Evolutionary conservation across 2,329 filamentous ascomycete species (phyloP), one percentile per base, ranked within the genome.

Genomic region (Claviceps fusiformis): DNA sequence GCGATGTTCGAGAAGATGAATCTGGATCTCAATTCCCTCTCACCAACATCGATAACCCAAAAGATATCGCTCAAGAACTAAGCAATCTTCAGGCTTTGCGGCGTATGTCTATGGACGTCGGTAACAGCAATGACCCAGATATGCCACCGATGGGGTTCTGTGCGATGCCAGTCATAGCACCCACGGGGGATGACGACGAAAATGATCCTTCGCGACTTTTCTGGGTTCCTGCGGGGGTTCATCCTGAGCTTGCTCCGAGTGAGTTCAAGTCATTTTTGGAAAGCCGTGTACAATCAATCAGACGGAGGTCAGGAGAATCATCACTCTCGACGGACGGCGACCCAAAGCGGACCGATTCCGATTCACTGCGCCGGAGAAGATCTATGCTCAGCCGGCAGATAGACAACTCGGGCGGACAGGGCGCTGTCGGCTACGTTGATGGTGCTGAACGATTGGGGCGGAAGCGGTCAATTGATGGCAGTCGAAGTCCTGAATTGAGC

Each of bases 261-360:
- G 93, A 96, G 62, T 98, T 97, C 76, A 96, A 95, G 70, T 92
- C 86, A 1, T 98, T 97, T 62, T 79, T 98, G 2, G 92, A 98
- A 64, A 95, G 91, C 59, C 85, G 91, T 65, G 89, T 96, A 13
- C 87, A 95, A 62, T 86, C 88, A 41, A 95, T 97, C 62, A 85
- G 89, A 67, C 79, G 91, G 61, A 82, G 88, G 62, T 95, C 91
- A 1, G 85, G 86, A 29, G 89, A 85, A 61, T 85, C 77, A 59
- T 76, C 76, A 43, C 71, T 90, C 50, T 81, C 82, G 35, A 71
- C 78, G 6, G 78, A 85, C 9, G 37, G 54, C 19, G 72, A 79
- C 53, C 56, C 72, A 60, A 76, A 61, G 58, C 80, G 64, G 73
- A 82, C 58, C 69, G 77, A 70, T 70, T 80, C 71, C 66, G 80